A percentile compares a stretch with the other conserved stretches of the same genome.
These are phyloP conservation scores for Cercospora canescens DNA, from an alignment of 2,329 filamentous ascomycete species.

Conservation along the genomic window DNA sequence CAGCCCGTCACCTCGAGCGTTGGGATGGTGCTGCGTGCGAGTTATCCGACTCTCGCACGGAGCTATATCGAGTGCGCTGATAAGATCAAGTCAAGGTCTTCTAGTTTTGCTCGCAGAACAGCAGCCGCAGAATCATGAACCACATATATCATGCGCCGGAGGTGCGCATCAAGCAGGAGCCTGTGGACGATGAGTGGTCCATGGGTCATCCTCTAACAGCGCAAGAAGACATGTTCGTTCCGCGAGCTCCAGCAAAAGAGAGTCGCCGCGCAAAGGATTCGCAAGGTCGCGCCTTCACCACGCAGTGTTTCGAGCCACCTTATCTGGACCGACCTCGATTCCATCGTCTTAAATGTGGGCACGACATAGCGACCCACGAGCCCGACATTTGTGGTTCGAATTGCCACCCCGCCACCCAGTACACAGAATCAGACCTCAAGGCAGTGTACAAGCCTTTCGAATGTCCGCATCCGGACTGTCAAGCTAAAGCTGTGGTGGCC, in stretches of 20 bases:
- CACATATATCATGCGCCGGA: not conserved
- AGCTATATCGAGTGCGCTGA: not conserved
- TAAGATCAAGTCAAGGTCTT: not conserved
- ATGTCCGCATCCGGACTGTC: slow-evolving; percentile 8
- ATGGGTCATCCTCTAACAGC: not conserved
- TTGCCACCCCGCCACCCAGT: not conserved
- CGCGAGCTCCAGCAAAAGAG: not conserved
- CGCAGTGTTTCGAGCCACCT: slow-evolving; percentile 7
- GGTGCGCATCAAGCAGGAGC: slow-evolving; percentile 6
- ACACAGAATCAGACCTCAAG: slow-evolving; percentile 2
- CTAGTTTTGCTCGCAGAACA: not conserved
- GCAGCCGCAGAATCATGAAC: not conserved
- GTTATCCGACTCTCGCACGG: not conserved
- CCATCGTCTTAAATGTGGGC: slow-evolving; percentile 12
- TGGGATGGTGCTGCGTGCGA: not conserved
- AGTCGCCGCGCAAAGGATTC: slow-evolving; percentile 10
- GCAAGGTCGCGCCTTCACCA: slow-evolving; percentile 7
- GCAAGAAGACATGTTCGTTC: not conserved
- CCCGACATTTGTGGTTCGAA: slow-evolving; percentile 12
- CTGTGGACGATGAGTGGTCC: not conserved
- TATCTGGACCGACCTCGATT: slow-evolving; percentile 8
- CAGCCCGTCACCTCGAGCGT: not conserved
- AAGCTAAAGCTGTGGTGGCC: not conserved
- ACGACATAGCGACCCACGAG: slow-evolving; percentile 9
- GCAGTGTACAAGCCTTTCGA: slow-evolving; percentile 1